Base-by-base conservation (phyloP, 371 early-diverging fungal species). In the Gilbertella persicaria region DNA sequence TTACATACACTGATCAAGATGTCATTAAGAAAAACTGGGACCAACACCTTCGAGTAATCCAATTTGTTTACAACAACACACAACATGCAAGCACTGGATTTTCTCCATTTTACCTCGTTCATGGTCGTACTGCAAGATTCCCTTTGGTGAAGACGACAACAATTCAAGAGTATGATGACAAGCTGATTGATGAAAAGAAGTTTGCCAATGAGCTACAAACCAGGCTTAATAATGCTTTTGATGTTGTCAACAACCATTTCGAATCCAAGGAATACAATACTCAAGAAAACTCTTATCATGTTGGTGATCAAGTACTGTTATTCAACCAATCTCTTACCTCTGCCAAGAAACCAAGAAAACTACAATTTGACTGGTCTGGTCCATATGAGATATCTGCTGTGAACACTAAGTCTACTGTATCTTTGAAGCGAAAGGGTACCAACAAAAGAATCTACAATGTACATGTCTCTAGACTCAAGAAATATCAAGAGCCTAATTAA, bases 11-110 rank as follows among this genome's bases (percentile, higher is more conserved):
- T 8, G 28, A 39, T 16, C 50, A 25, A 14, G 20, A 24, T 6
- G 26, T 0, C 3, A 38, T 25, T 17, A 37, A 39, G 4, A 16
- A 3, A 2, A 16, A 21, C 3, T 51, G 51, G 51, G 33, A 51
- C 17, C 2, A 39, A 6, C 39, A 40, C 16, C 41, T 50, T 0
- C 5, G 24, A 14, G 9, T 24, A 40, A 24, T 50, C 1, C 50
- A 50, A 13, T 25, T 40, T 21, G 48, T 14, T 5, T 50, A 50
- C 28, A 50, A 50, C 23, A 24, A 20, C n/a, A 50, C 25, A 14
- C 13, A 16, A 0, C 52, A 52, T 24, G 9, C 26, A 9, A 24
- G 41, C 5, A 52, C 52, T 10, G 38, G 26, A 1, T 53, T 24
- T 25, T 24, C 50, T 0, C 50, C 38, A 25, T 2, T 53, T 25